phyloP scores from a whole-genome alignment of 2,329 filamentous ascomycete genomes.

The Fusarium sp. region DNA sequence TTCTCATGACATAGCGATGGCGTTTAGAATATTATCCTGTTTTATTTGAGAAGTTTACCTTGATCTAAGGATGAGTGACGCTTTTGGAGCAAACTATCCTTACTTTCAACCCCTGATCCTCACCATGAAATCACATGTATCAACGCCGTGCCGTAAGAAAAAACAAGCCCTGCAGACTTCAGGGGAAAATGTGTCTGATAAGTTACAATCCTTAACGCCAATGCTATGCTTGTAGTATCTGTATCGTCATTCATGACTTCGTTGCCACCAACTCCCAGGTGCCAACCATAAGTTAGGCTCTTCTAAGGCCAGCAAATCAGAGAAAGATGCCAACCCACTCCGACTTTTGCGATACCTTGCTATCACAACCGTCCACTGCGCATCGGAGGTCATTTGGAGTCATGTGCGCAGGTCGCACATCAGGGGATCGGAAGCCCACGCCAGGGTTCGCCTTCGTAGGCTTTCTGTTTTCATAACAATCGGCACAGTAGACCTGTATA shows the following conservation, averaged over 20 bases:
- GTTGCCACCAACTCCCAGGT: not conserved
- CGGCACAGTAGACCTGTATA: slow-evolving; percentile 67
- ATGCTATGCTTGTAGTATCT: slow-evolving; percentile 22
- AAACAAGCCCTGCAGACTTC: not conserved
- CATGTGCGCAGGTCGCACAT: slow-evolving; percentile 39
- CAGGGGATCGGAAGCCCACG: slow-evolving; percentile 50
- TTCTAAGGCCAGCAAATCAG: slow-evolving; percentile 47
- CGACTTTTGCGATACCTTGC: slow-evolving; percentile 61
- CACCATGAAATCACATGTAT: not conserved
- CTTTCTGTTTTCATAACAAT: slow-evolving; percentile 66
- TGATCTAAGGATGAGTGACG: not conserved
- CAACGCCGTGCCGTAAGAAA: not conserved
- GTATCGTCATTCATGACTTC: slow-evolving; percentile 29
- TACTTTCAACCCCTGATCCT: not conserved
- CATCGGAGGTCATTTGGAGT: slow-evolving; percentile 54
- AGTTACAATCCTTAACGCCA: slow-evolving; percentile 26
- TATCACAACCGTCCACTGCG: slow-evolving; percentile 64
- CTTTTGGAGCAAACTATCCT: not conserved
- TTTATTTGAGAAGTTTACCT: not conserved
- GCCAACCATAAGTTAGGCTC: not conserved
- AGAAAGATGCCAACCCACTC: slow-evolving; percentile 70
- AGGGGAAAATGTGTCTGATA: not conserved
- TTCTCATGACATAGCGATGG: slow-evolving; percentile 25
- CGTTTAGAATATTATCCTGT: slow-evolving; percentile 13
- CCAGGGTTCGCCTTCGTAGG: slow-evolving; percentile 48